Base-by-base conservation (phyloP, 768 basidiomycete species). In the Mycena latifolia region DNA sequence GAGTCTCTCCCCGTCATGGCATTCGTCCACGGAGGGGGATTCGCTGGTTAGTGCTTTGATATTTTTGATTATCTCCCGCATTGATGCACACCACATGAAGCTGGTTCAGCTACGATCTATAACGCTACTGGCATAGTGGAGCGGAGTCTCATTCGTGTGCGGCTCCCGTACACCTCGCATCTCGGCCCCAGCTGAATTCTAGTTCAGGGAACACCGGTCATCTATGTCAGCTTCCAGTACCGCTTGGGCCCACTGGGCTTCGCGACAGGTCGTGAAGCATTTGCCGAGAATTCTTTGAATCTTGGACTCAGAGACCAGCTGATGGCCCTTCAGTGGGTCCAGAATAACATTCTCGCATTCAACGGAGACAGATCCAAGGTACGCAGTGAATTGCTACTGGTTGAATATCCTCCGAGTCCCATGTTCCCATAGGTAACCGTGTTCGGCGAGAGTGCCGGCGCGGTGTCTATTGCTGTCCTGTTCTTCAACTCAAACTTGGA, bases 321-420 rank as follows among this genome's bases (percentile, higher is more conserved):
- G 25, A 61, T 71, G 9, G 84, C 80, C 3, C 72, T 84, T 2
- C 57, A 74, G 45, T 85, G 83, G 88, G 81, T 89, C 0, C 84
- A 88, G 60, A 70, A 77, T 45, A 85, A 90, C 64, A 87, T 89
- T 55, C 75, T 70, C 33, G 72, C 75, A 0, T 90, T 89, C 70
- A 86, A 86, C 3, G 89, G 89, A 22, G 85, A 84, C 66, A 77
- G 76, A 9, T 69, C 24, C 8, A 80, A 82, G 74, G 82, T 82
- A 18, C 14, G 46, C n/a, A n/a, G n/a, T n/a, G 10, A 47, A 27
- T 11, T 47, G 14, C 46, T 2, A 47, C 4, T 24, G 14, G 46
- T 47, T 24, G 46, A 39, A 5, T 37, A n/a, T n/a, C n/a, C n/a
- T n/a, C n/a, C n/a, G n/a, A n/a, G 37, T 8, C 29, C 27, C 9